Evolutionary conservation across 805 yeast species (phyloP).

Genomic region (Wilhelminamyces savonicus): DNA sequence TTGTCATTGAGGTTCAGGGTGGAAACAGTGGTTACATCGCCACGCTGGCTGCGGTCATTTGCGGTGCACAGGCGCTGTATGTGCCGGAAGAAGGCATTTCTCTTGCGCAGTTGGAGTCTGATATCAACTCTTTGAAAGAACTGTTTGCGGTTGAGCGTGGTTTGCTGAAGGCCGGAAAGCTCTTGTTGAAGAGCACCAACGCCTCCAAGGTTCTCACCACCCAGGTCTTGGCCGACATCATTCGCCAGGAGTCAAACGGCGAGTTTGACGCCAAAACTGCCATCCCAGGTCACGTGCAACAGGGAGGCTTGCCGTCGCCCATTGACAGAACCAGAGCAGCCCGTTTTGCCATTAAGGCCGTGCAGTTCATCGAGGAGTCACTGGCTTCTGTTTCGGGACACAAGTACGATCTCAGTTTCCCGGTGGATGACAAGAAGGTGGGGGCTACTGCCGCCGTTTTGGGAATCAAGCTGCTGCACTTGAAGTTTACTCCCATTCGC

Average conservation of each 20-base stretch:
- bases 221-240: constrained; percentile 74
- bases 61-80: constrained; percentile 89
- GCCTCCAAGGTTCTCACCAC: constrained; percentile 82
- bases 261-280: constrained; percentile 90
- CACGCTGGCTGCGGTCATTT: constrained; percentile 71
- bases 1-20: constrained; percentile 97
- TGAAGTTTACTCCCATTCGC: constrained; percentile 68
- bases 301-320: constrained; percentile 92
- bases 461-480: constrained; percentile 51
- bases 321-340: constrained; percentile 89
- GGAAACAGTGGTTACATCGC: constrained; percentile 96
- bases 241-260: constrained; percentile 70
- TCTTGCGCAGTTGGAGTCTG: constrained; percentile 65
- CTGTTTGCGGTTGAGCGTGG: constrained; percentile 72
- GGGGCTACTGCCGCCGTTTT: constrained; percentile 37
- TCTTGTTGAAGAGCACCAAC: constrained; percentile 75
- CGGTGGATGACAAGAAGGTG: constrained; percentile 25
- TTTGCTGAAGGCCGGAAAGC: constrained; percentile 75
- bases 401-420: constrained; percentile 26
- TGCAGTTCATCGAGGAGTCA: constrained; percentile 72
- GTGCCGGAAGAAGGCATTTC: constrained; percentile 81
- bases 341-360: constrained; percentile 83
- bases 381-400: constrained; percentile 12
- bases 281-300: constrained; percentile 97
- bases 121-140: constrained; percentile 61